These are phyloP conservation scores for Ophiocordyceps camponoti-rufipedis DNA, from an alignment of 2,329 filamentous ascomycete genomes.

Conservation along the genomic window DNA sequence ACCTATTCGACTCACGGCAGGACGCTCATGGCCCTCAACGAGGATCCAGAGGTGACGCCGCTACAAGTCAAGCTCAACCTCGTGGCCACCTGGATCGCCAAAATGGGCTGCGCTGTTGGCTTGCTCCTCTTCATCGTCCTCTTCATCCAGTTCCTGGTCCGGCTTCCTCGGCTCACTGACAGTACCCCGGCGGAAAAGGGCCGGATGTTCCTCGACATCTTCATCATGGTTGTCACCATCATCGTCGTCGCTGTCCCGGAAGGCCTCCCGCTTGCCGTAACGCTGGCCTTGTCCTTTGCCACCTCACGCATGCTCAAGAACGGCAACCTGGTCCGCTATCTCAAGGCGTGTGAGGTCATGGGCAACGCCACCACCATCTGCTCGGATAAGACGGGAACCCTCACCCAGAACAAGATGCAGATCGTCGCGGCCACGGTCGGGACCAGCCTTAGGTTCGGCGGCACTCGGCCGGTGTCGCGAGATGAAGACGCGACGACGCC, in stretches of 20 bases:
- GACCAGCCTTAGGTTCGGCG: conserved; percentile 15
- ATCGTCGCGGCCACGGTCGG: conserved; percentile 39
- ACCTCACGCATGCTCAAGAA: conserved; percentile 45
- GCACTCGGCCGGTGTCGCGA: conserved; percentile 15
- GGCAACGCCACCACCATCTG: conserved; percentile 45
- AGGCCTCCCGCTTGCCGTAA: conserved; percentile 40
- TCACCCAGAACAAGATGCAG: conserved; percentile 46
- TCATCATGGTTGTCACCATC: conserved; percentile 39
- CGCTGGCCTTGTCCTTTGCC: conserved; percentile 42
- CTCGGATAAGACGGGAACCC: conserved; percentile 47
- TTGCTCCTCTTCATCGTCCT: conserved; percentile 22
- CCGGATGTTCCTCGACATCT: conserved; percentile 35
- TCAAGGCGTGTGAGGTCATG: conserved; percentile 45
- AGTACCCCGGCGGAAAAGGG: conserved; percentile 26
- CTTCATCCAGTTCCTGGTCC: conserved; percentile 20
- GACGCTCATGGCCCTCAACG: conserved; percentile 60
- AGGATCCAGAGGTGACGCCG: conserved; percentile 61
- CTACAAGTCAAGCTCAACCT: conserved; percentile 61
- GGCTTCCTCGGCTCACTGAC: conserved; percentile 15
- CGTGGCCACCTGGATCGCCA: conserved; percentile 55
- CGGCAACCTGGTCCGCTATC: conserved; percentile 40
- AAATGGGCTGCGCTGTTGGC: conserved; percentile 20
- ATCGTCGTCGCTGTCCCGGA: conserved; percentile 43
- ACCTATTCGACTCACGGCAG: conserved; percentile 60
- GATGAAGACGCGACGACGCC: conserved; percentile 5